These are phyloP conservation scores for Tylopilus intermedius DNA, from an alignment of 768 basidiomycete genomes.

Conservation along the genomic window DNA sequence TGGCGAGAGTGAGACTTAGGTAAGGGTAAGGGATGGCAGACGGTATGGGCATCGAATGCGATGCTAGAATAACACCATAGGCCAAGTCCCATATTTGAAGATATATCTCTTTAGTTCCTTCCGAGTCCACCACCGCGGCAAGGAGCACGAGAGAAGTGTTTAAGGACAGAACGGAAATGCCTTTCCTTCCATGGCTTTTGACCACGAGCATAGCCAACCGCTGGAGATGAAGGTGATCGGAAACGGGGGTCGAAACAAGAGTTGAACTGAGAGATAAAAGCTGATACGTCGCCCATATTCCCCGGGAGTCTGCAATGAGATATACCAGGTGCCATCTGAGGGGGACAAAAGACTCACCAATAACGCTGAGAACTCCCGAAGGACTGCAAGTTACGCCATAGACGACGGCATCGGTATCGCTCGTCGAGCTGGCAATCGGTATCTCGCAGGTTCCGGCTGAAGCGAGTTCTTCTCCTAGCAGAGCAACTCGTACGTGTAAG, in stretches of 20 bases:
- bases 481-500: conserved; percentile 21
- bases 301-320: conserved; percentile 36
- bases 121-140: conserved; percentile 33
- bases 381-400: conserved; percentile 32
- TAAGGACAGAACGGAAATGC: conserved; percentile 43
- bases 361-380: conserved; percentile 45
- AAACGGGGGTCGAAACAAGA: conserved; percentile 20
- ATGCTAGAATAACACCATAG: conserved; percentile 59
- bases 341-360: conserved; percentile 37
- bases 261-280: conserved; percentile 26
- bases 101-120: conserved; percentile 37
- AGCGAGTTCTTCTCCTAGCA: conserved; percentile 18
- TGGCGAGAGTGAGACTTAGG: conserved; percentile 30
- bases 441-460: conserved; percentile 20
- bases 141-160: conserved; percentile 58
- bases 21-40: conserved; percentile 33
- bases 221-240: conserved; percentile 19
- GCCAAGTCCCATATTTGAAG: conserved; percentile 67
- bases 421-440: conserved; percentile 9
- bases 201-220: conserved; percentile 14
- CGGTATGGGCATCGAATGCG: conserved; percentile 48
- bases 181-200: conserved; percentile 10
- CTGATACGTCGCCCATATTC: conserved; percentile 39
- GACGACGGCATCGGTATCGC: background rate
- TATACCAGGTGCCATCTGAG: background rate